Base-by-base conservation (phyloP, 176 grass and related monocot species). In the Miscanthus lutarioriparius region DNA sequence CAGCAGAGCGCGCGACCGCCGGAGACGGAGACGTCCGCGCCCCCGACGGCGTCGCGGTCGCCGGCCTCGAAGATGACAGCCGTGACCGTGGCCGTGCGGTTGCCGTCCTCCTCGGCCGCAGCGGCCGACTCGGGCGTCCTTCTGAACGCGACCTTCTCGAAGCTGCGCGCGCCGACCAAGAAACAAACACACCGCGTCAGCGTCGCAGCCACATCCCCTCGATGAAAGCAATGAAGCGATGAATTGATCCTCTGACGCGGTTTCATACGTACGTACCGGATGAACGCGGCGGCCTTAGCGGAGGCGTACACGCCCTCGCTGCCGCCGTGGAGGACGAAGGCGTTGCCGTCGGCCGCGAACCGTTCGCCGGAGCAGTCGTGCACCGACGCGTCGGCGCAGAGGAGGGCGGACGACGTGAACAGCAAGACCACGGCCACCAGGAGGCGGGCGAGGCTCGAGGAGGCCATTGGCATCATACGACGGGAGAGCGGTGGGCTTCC, bases 301-400 rank as follows among this genome's bases (percentile, higher is more conserved):
- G 91, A 89, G 43, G 89, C 89, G 70, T 94, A 88, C 67, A 97
- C 85, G 12, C 94, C 94, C 86, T 97, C 94, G 74, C 91, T 94
- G 36, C 94, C 91, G 65, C 94, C 91, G 72, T 92, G 87, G 33
- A 97, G 87, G 66, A 92, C 77, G 69, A 88, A 94, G 62, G 76
- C 94, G 87, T 94, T 92, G 63, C 91, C 72, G 44, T 68, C 19
- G 66, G 26, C 67, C 4, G 7, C 53, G 83, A 97, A 97, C 54
- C 66, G 72, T 80, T 86, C 82, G 44, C 85, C 91, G 6, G 62
- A n/a, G 65, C 92, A 97, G 33, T 97, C 91, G 63, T 97, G 94
- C 75, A 97, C 91, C 9, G 91, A 88, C 62, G 89, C 94, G 56
- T 91, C 89, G 65, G 59, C 84, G 74, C 39, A 48, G 58, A 80